Evolutionary conservation across 257 asterid species (phyloP), one percentile per base, ranked within the genome.

Genomic region (Haberlea rhodopensis): DNA sequence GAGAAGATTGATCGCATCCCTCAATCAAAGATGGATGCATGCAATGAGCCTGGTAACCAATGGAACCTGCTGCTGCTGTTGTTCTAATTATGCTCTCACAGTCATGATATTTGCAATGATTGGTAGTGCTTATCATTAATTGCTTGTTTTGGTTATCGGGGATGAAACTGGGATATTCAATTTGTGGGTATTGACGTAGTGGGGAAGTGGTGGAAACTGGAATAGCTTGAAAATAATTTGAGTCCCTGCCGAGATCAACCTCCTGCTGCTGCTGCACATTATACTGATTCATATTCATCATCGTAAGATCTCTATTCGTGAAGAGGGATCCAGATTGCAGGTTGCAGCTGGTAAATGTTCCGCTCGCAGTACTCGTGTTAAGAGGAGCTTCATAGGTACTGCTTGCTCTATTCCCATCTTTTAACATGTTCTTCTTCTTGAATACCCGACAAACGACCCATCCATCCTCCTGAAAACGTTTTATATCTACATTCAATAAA

Each of bases 381-480:
- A 75, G 71, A 15, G 77, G 78, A 43, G 72, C 62, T 15, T 45
- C 62, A 16, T 16, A 27, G 9, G 25, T 59, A 8, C 43, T 22
- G 16, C 56, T 27, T 7, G 53, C 53, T 15, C 24, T 75, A 10
- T 52, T 73, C 32, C 80, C 87, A 32, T 82, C 76, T 81, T 81
- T 88, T 81, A 88, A 84, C 13, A 88, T 78, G 51, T 82, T 90
- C 71, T 88, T 90, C 89, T 90, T 90, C 85, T 84, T 90, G 91
- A 90, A 90, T 15, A 88, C 97, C 53, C 96, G 83, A 48, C 97
- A 90, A 37, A 90, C 82, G 43, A 90, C 97, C 97, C 97, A 90
- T 16, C 97, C 97, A 45, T 86, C 97, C 73, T 88, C 97, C 95
- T 89, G 65, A 5, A 67, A 37, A 5, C 2, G 22, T 21, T 13